Conservation (phyloP, 306 rosid genomes). For the Prosopis cineraria region DNA sequence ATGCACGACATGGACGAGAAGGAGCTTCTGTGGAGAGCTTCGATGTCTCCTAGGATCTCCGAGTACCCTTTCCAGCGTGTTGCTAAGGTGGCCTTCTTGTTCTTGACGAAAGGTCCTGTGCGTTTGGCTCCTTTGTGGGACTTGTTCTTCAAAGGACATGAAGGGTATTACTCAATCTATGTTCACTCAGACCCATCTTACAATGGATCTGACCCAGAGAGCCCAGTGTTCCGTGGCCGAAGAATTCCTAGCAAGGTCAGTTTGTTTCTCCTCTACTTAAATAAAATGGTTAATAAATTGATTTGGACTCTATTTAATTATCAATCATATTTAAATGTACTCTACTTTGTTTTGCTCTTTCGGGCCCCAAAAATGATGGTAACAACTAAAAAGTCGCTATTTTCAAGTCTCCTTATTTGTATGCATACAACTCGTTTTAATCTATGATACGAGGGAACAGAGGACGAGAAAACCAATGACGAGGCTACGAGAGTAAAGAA, state of each 20-base stretch:
- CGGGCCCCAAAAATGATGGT: too few relatives aligned
- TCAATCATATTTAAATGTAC: too few relatives aligned
- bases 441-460: neutral
- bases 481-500: neutral
- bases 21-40: constrained; percentile 86
- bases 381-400: too few relatives aligned
- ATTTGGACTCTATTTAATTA: too few relatives aligned
- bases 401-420: too few relatives aligned
- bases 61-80: constrained; percentile 61
- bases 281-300: neutral
- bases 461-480: neutral
- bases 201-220: constrained; percentile 60
- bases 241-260: constrained; percentile 58
- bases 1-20: constrained; percentile 69
- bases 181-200: constrained; percentile 80
- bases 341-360: too few relatives aligned
- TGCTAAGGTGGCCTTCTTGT: constrained; percentile 84
- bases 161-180: constrained; percentile 68
- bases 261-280: constrained; percentile 2
- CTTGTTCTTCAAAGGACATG: constrained; percentile 69
- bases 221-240: constrained; percentile 44
- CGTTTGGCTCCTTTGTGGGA: constrained; percentile 79
- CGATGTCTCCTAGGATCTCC: constrained; percentile 51
- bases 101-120: constrained; percentile 73
- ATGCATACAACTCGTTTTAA: neutral